Conservation (phyloP, 805 yeast genomes). For the Yamadazyma phyllophila region DNA sequence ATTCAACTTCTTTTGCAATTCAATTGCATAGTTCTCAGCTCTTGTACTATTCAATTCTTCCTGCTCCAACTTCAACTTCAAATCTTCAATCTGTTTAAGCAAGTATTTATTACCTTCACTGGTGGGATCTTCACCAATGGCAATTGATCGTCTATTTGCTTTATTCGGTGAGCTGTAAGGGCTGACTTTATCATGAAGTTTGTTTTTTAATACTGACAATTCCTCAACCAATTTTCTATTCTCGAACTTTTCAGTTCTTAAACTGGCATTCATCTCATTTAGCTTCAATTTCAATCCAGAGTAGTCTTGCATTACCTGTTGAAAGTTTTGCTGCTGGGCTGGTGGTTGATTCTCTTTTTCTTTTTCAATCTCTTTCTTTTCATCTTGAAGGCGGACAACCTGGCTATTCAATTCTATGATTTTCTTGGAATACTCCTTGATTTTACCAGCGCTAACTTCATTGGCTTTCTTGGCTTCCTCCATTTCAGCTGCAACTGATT, state of each 20-base stretch:
- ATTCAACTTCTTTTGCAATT: slow-evolving; percentile 42
- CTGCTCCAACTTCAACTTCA: slow-evolving; percentile 48
- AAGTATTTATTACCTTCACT: slow-evolving; percentile 17
- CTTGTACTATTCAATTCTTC: slow-evolving; percentile 51
- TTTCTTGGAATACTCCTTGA: slow-evolving; percentile 26
- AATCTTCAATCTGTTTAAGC: slow-evolving; percentile 46
- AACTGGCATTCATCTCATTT: slow-evolving; percentile 49
- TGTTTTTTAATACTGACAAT: slow-evolving; percentile 55
- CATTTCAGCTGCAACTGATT: slow-evolving; percentile 1
- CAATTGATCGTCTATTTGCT: slow-evolving; percentile 28
- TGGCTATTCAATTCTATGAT: slow-evolving; percentile 24
- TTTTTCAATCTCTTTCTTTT: slow-evolving; percentile 19
- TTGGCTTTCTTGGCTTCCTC: slow-evolving; percentile 5
- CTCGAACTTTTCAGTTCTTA: slow-evolving; percentile 48
- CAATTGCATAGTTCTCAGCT: slow-evolving; percentile 49
- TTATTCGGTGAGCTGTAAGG: slow-evolving; percentile 26
- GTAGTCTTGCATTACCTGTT: slow-evolving; percentile 41
- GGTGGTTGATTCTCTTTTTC: slow-evolving; percentile 40
- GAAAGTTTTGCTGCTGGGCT: slow-evolving; percentile 12
- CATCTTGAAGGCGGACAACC: slow-evolving; percentile 20
- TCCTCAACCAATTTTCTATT: slow-evolving; percentile 53
- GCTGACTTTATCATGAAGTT: slow-evolving; percentile 23
- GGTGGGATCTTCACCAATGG: slow-evolving; percentile 30
- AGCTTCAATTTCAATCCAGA: slow-evolving; percentile 49
- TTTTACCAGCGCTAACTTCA: slow-evolving; percentile 2